Base-by-base conservation (phyloP, 129 eudicot genomes). In the Kitagawia praeruptora region DNA sequence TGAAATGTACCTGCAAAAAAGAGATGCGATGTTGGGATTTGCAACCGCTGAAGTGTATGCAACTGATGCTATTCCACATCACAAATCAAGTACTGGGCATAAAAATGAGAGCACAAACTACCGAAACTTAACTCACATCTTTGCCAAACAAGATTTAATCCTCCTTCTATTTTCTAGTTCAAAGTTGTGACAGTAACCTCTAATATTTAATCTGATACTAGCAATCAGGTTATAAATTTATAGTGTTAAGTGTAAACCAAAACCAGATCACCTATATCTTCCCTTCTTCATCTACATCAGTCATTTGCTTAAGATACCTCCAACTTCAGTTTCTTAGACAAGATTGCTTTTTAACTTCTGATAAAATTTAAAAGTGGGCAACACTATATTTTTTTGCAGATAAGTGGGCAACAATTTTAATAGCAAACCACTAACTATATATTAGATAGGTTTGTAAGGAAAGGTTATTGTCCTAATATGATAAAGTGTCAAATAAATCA, bases 1-100 rank as follows among this genome's bases (percentile, higher is more conserved):
- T 92, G 85, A 92, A 95, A 89, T 95, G 99, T 70, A 95, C 92
- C 99, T 95, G 91, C 79, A 88, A 37, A 46, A 51, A 71, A 47
- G 51, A 63, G 45, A 44, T 80, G 12, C 45, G n/a, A 49, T 47
- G 76, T 14, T 80, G 39, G 63, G 75, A 34, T 61, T 31, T 69
- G 71, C 80, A 79, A 72, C 11, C 31, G 14, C 34, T 64, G 63
- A 51, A 75, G 23, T 16, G 16, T 54, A 37, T 77, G 27, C 40
- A 79, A 79, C 25, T 44, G 39, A 82, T 77, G 31, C 19, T 54
- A 27, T 23, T 23, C 39, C 70, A 78, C 70, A 42, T 74, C 69
- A 51, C 42, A 48, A 71, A 40, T 72, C 42, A 40, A 72, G n/a
- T 56, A 44, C 13, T 58, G 64, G 28, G 34, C 74, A 72, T 14